These are phyloP conservation scores for Oidiodendron maius DNA, from an alignment of 495 filamentous ascomycete genomes.

Conservation along the genomic window DNA sequence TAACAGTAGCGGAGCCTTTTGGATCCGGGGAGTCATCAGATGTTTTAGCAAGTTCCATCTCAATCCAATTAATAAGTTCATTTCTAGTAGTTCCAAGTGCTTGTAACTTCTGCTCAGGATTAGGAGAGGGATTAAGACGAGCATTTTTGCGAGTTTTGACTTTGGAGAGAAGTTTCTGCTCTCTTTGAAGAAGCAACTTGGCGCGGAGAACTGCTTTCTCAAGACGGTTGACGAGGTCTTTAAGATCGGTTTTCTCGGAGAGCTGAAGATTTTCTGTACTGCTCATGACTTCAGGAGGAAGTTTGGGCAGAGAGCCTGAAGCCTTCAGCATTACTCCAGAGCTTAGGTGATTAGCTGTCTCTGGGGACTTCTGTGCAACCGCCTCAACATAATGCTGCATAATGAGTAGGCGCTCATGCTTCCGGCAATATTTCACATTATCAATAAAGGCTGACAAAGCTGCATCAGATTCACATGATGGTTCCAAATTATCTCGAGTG, in stretches of 20 bases:
- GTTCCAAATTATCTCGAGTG: background rate
- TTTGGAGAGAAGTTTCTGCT: conserved; percentile 56
- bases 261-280: conserved; percentile 4
- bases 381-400: conserved; percentile 34
- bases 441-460: conserved; percentile 13
- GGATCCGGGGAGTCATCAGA: conserved; percentile 31
- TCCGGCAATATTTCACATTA: conserved; percentile 17
- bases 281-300: conserved; percentile 39
- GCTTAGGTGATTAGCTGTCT: conserved; percentile 42
- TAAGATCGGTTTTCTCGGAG: conserved; percentile 29
- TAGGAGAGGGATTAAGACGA: background rate
- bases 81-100: conserved; percentile 48
- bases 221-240: conserved; percentile 51
- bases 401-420: conserved; percentile 17
- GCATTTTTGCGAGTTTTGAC: conserved; percentile 33
- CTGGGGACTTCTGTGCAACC: conserved; percentile 38
- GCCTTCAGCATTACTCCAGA: conserved; percentile 34
- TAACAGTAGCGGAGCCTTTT: conserved; percentile 25
- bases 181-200: conserved; percentile 53
- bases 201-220: conserved; percentile 61
- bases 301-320: conserved; percentile 37
- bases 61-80: conserved; percentile 68
- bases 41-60: conserved; percentile 55
- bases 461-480: background rate
- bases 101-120: conserved; percentile 24